A percentile compares a stretch with the other conserved stretches of the same genome.
Conservation (phyloP, 176 grass and related monocot species). For the Zizania latifolia region DNA sequence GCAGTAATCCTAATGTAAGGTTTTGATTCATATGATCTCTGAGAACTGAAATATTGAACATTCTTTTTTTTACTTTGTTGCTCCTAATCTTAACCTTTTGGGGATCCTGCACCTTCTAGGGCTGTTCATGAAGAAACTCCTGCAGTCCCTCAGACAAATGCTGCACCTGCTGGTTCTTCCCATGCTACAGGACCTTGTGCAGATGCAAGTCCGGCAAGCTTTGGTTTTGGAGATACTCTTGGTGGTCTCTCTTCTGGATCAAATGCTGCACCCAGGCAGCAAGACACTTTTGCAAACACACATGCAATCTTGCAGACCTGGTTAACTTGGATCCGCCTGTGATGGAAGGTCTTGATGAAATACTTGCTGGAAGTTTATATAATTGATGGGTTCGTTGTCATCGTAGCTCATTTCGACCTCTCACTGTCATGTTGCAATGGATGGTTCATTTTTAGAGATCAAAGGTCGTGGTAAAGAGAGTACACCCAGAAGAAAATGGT, state of each 20-base stretch:
- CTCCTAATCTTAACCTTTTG: too few species aligned
- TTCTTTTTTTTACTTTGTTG: too few species aligned
- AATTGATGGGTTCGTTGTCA: background rate
- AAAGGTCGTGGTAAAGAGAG: conserved; percentile 51
- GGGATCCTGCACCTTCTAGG: conserved; percentile 70
- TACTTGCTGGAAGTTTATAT: conserved; percentile 57
- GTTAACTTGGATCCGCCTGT: conserved; percentile 34
- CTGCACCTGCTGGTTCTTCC: conserved; percentile 42
- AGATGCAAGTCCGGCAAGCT: conserved; percentile 40
- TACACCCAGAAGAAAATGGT: conserved; percentile 56
- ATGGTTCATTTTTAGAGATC: conserved; percentile 50
- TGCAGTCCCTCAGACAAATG: conserved; percentile 35
- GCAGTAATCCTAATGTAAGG: too few species aligned
- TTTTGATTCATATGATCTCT: too few species aligned
- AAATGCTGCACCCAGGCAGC: too few species aligned
- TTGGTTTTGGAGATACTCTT: too few species aligned
- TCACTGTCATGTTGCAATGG: background rate
- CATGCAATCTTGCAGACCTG: conserved; percentile 46
- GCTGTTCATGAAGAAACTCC: conserved; percentile 50
- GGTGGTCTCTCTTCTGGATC: too few species aligned
- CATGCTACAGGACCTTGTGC: conserved; percentile 20
- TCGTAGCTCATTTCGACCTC: too few species aligned
- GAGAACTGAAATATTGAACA: too few species aligned
- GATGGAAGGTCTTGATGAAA: too few species aligned
- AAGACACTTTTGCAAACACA: conserved; percentile 42